These are phyloP conservation scores for Vitis rupestris DNA, from an alignment of 164 flowering plant genomes.

Conservation along the genomic window DNA sequence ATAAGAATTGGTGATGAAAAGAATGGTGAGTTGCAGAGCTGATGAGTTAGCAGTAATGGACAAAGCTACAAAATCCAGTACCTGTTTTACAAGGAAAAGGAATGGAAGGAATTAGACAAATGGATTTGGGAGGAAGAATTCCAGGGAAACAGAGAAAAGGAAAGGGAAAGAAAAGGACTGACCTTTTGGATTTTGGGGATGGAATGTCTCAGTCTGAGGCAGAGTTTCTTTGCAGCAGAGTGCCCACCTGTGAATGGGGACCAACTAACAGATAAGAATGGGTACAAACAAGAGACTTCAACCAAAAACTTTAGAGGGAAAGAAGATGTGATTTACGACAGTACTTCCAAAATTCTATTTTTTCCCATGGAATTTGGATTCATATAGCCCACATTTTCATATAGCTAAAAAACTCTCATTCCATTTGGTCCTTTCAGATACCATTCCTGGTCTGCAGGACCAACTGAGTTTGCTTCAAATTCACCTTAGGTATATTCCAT, in stretches of 20 bases:
- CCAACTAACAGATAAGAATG: slow-evolving; percentile 11
- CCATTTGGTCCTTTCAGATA: neutral
- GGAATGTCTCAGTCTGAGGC: slow-evolving; percentile 11
- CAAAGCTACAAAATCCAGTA: slow-evolving; percentile 1
- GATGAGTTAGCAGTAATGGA: neutral
- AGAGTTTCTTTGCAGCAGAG: slow-evolving; percentile 7
- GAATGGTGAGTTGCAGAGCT: neutral
- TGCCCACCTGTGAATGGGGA: slow-evolving; percentile 12
- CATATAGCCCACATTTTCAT: neutral
- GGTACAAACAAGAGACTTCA: slow-evolving; percentile 8
- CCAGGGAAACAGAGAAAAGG: neutral
- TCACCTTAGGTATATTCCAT: neutral
- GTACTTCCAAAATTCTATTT: slow-evolving; percentile 14
- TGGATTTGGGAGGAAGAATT: neutral
- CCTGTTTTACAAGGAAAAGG: neutral
- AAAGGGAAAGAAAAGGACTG: slow-evolving; percentile 8
- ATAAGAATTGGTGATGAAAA: neutral
- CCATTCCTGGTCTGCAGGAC: neutral
- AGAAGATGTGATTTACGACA: slow-evolving; percentile 10
- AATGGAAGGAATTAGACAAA: slow-evolving; percentile 6
- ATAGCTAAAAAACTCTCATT: neutral
- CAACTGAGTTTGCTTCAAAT: neutral
- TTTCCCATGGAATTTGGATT: slow-evolving; percentile 5
- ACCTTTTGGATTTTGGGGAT: slow-evolving; percentile 15
- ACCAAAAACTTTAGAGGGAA: slow-evolving; percentile 12